Conservation (phyloP, 2,329 filamentous ascomycete species). For the Aspergillus sp. region DNA sequence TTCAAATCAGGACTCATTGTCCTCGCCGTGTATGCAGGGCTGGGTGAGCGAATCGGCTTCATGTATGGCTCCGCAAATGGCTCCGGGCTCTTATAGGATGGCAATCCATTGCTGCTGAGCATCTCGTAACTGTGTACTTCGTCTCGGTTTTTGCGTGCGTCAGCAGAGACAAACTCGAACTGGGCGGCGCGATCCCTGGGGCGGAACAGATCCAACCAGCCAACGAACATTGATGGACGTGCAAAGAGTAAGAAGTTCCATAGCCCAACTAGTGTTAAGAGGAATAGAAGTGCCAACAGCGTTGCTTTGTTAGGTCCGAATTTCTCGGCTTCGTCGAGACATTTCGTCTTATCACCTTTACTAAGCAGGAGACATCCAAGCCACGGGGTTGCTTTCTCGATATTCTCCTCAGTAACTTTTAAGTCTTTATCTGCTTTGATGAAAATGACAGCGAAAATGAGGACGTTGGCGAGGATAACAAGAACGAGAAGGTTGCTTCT, state of each 20-base stretch:
- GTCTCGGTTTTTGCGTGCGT: slow-evolving; percentile 67
- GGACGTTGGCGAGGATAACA: slow-evolving; percentile 85
- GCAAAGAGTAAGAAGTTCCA: slow-evolving; percentile 82
- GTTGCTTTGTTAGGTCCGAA: slow-evolving; percentile 74
- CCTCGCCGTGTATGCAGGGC: slow-evolving; percentile 13
- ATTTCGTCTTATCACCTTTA: slow-evolving; percentile 63
- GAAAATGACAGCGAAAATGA: slow-evolving; percentile 92
- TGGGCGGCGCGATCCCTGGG: slow-evolving; percentile 46
- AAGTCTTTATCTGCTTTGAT: slow-evolving; percentile 79
- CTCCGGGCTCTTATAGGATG: slow-evolving; percentile 34
- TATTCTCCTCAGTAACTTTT: slow-evolving; percentile 54
- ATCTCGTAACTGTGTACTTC: slow-evolving; percentile 76
- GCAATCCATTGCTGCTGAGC: slow-evolving; percentile 48
- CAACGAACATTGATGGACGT: slow-evolving; percentile 78
- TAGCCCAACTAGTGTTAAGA: slow-evolving; percentile 82
- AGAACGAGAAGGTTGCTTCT: slow-evolving; percentile 85
- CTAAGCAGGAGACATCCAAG: slow-evolving; percentile 65
- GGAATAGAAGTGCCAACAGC: slow-evolving; percentile 75
- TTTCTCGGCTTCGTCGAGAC: slow-evolving; percentile 58
- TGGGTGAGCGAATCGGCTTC: slow-evolving; percentile 20
- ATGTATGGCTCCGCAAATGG: slow-evolving; percentile 31
- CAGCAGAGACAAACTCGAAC: slow-evolving; percentile 85
- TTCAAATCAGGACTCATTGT: slow-evolving; percentile 19
- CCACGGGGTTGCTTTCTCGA: slow-evolving; percentile 64
- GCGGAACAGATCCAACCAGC: slow-evolving; percentile 70